Evolutionary conservation across 768 basidiomycete species (phyloP).

Genomic region (Suillus ampliporus): DNA sequence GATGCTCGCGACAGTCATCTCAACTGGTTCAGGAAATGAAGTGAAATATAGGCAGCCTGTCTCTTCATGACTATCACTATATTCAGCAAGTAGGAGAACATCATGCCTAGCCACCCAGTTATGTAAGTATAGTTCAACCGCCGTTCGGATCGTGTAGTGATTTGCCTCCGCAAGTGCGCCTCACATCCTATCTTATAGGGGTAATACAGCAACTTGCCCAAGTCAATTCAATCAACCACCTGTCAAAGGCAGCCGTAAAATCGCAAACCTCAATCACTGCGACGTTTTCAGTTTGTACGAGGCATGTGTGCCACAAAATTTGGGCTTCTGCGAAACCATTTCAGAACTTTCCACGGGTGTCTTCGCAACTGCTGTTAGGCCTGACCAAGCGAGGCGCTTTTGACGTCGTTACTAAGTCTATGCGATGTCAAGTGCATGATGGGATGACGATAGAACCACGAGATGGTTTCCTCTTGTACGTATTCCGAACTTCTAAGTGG

Average conservation of each 20-base stretch:
- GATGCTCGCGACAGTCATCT: too few relatives aligned
- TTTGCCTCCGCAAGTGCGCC: background rate
- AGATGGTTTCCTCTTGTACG: too few relatives aligned
- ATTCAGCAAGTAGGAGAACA: background rate
- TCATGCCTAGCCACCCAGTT: background rate
- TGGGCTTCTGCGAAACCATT: too few relatives aligned
- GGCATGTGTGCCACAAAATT: background rate
- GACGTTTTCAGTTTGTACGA: background rate
- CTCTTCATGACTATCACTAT: background rate
- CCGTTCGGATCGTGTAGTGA: background rate
- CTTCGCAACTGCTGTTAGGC: background rate
- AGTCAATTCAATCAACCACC: too few relatives aligned
- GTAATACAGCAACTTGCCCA: too few relatives aligned
- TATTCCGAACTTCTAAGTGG: background rate
- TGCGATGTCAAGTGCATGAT: too few relatives aligned
- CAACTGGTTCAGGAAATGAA: background rate
- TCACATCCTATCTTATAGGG: too few relatives aligned
- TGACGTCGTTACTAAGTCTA: background rate
- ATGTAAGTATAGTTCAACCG: background rate
- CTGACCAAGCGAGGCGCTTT: too few relatives aligned
- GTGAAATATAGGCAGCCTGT: too few relatives aligned
- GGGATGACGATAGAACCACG: too few relatives aligned
- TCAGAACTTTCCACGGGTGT: background rate
- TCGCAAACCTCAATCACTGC: background rate
- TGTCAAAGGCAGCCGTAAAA: too few relatives aligned